A percentile compares a stretch with the other conserved stretches of the same genome.
phyloP scores from a whole-genome alignment of 495 filamentous ascomycete species.

The Hypoxylon trugodes region DNA sequence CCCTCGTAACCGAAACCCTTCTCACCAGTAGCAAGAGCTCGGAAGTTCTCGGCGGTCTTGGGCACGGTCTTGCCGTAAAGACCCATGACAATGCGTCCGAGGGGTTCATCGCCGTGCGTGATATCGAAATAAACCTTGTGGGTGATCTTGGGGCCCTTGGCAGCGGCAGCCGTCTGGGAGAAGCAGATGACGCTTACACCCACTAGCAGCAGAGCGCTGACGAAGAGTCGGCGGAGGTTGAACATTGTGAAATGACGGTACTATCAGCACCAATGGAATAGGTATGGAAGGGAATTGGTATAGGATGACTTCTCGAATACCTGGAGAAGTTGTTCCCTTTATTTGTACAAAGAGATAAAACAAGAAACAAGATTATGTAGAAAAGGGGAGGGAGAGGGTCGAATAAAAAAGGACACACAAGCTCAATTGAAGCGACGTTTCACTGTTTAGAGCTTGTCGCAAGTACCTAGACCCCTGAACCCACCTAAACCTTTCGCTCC shows the following conservation, averaged over 20 bases:
- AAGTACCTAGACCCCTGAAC: conserved; percentile 31
- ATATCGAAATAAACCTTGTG: conserved; percentile 98
- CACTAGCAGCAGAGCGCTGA: conserved; percentile 78
- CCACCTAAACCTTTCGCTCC: not conserved
- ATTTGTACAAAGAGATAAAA: conserved; percentile 6
- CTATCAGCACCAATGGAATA: conserved; percentile 11
- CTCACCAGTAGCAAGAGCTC: conserved; percentile 94
- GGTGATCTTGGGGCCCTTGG: conserved; percentile 95
- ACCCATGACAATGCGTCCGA: conserved; percentile 91
- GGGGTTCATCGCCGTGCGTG: conserved; percentile 81
- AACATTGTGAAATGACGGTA: conserved; percentile 54
- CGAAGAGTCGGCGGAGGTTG: conserved; percentile 62
- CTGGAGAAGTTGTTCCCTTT: conserved; percentile 14
- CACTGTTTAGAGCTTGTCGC: conserved; percentile 26
- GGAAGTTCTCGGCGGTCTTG: conserved; percentile 98
- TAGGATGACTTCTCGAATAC: not conserved
- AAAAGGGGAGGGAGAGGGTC: conserved; percentile 11
- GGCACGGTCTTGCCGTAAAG: conserved; percentile 99
- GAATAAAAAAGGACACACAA: conserved; percentile 37
- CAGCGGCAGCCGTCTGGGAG: conserved; percentile 72
- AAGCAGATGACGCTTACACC: conserved; percentile 76
- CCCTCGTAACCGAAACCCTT: conserved; percentile 97
- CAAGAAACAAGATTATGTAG: no score
- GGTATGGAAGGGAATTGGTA: conserved; percentile 11
- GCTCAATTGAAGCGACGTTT: conserved; percentile 37